A percentile compares a stretch with the other conserved stretches of the same genome.
phyloP scores from a whole-genome alignment of 768 basidiomycete species.

The Vishniacozyma victoriae region DNA sequence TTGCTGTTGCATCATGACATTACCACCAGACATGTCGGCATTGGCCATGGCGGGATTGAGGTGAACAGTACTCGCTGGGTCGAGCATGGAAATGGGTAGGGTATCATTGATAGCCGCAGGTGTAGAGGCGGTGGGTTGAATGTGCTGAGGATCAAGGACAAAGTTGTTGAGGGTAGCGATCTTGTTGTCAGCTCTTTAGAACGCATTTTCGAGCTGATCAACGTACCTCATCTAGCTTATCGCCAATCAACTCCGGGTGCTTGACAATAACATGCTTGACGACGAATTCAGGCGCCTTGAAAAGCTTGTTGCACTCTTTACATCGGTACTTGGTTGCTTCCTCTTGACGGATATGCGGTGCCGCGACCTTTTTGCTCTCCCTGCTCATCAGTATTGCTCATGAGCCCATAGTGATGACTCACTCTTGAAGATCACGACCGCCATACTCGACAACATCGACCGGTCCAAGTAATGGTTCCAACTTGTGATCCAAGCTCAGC shows the following conservation, averaged over 20 bases:
- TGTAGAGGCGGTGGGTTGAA: conserved; percentile 47
- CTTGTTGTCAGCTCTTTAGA: conserved; percentile 47
- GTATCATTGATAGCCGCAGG: conserved; percentile 44
- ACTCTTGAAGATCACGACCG: conserved; percentile 87
- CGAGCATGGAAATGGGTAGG: conserved; percentile 52
- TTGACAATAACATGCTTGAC: conserved; percentile 97
- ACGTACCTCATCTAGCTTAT: conserved; percentile 71
- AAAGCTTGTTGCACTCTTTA: conserved; percentile 87
- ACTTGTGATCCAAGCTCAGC: conserved; percentile 79
- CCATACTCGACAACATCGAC: conserved; percentile 84
- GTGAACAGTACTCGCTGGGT: conserved; percentile 1
- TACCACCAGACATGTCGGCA: conserved; percentile 4
- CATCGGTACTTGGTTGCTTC: conserved; percentile 96
- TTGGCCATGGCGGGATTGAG: not conserved
- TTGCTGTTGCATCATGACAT: conserved; percentile 34
- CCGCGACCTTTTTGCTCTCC: conserved; percentile 71
- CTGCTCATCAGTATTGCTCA: conserved; percentile 49
- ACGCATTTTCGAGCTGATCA: not conserved
- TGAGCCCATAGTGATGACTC: conserved; percentile 43
- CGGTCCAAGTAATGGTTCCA: conserved; percentile 67
- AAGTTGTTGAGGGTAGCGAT: conserved; percentile 91
- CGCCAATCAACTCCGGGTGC: conserved; percentile 75
- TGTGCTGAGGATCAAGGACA: conserved; percentile 88
- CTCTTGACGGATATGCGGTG: conserved; percentile 82
- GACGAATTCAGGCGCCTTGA: conserved; percentile 94